Evolutionary conservation across 2,329 filamentous ascomycete species (phyloP).

Genomic region (Dothistroma septosporum): DNA sequence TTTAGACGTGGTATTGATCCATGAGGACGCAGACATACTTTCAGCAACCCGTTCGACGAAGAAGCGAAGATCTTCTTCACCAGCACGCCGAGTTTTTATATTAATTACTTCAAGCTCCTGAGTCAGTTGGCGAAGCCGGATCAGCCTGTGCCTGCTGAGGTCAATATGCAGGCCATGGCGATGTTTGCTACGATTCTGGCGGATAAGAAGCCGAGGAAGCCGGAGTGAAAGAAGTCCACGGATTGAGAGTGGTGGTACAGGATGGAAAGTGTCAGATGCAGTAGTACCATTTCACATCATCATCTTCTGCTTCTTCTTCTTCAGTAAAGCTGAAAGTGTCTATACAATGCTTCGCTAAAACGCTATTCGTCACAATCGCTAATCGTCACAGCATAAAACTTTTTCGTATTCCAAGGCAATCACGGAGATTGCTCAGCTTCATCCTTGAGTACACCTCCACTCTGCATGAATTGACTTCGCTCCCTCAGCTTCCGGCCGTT

Average conservation of each 20-base stretch:
- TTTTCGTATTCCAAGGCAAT: not conserved
- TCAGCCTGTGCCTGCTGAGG: slow-evolving; percentile 46
- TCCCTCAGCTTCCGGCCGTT: slow-evolving; percentile 33
- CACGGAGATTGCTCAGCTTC: not conserved
- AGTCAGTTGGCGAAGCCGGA: slow-evolving; percentile 44
- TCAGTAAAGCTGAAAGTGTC: not conserved
- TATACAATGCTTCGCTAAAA: not conserved
- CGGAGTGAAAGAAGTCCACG: slow-evolving; percentile 9
- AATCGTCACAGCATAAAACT: not conserved
- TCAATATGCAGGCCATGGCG: slow-evolving; percentile 48
- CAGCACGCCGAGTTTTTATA: slow-evolving; percentile 54
- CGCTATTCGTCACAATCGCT: not conserved
- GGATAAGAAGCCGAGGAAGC: slow-evolving; percentile 37
- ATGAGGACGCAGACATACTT: slow-evolving; percentile 42
- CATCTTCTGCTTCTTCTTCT: not conserved
- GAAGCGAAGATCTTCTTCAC: slow-evolving; percentile 56
- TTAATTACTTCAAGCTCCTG: slow-evolving; percentile 55
- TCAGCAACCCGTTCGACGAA: slow-evolving; percentile 53
- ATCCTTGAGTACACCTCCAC: slow-evolving; percentile 8
- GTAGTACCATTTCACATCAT: not conserved
- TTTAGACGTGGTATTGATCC: not conserved
- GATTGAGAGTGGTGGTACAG: not conserved
- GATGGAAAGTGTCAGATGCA: not conserved
- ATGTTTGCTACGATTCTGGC: slow-evolving; percentile 49
- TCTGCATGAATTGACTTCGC: slow-evolving; percentile 34